These are phyloP conservation scores for Trichodelitschia bisporula DNA, from an alignment of 495 filamentous ascomycete genomes.

Conservation along the genomic window DNA sequence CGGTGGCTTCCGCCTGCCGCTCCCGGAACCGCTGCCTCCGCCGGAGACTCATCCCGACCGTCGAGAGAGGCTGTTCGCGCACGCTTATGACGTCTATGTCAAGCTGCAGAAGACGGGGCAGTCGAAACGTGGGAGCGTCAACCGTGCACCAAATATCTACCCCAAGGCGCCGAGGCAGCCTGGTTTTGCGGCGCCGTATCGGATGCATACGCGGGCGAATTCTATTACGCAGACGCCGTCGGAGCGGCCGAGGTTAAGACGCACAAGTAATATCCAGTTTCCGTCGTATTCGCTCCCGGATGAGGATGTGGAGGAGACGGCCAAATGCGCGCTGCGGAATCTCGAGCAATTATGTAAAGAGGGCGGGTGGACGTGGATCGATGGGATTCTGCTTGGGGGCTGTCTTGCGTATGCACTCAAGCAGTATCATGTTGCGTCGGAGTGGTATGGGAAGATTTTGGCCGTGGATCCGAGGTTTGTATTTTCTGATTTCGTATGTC, in stretches of 20 bases:
- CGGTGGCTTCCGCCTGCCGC: too few relatives aligned
- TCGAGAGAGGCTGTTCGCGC: too few relatives aligned
- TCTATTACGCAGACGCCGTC: too few relatives aligned
- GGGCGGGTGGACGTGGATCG: constrained; percentile 80
- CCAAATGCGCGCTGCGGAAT: not conserved
- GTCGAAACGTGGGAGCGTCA: too few relatives aligned
- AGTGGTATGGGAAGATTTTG: constrained; percentile 76
- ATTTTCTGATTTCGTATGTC: constrained; percentile 1
- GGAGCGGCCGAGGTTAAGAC: too few relatives aligned
- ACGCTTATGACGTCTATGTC: too few relatives aligned
- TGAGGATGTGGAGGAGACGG: not conserved
- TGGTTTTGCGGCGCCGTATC: too few relatives aligned
- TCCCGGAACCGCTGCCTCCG: too few relatives aligned
- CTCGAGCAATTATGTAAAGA: constrained; percentile 16
- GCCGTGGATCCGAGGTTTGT: constrained; percentile 55
- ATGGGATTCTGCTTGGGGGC: constrained; percentile 82
- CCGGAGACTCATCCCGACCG: too few relatives aligned
- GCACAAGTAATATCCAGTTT: too few relatives aligned
- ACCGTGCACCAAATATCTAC: constrained; percentile 34
- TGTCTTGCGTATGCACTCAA: constrained; percentile 85
- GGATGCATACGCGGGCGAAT: too few relatives aligned
- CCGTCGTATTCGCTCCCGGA: constrained; percentile 4
- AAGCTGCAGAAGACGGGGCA: too few relatives aligned
- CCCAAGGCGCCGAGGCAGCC: constrained; percentile 33
- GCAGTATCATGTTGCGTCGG: constrained; percentile 60